A percentile compares a stretch with the other conserved stretches of the same genome.
Evolutionary conservation across 2,329 filamentous ascomycete species (phyloP).

Genomic region (Venturia nashicola): DNA sequence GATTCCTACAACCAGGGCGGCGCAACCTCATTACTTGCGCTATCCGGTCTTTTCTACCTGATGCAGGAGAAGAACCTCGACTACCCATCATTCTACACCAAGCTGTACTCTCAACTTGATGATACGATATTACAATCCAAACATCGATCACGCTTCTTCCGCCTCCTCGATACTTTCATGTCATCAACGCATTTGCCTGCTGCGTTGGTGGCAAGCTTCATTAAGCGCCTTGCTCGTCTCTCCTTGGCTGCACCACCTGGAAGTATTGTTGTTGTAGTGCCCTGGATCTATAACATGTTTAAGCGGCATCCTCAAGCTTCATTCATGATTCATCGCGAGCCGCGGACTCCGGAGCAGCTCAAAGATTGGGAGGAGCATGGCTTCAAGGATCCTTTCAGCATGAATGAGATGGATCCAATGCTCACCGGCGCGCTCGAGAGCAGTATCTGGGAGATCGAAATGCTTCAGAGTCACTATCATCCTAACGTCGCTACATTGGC

Average conservation of each 20-base stretch:
- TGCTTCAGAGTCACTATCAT: conserved; percentile 85
- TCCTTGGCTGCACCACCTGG: conserved; percentile 80
- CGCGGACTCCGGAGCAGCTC: conserved; percentile 45
- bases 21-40: conserved; percentile 71
- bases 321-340: conserved; percentile 85
- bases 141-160: conserved; percentile 86
- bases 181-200: conserved; percentile 86
- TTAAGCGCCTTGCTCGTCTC: conserved; percentile 81
- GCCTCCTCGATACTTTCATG: conserved; percentile 81
- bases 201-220: conserved; percentile 82
- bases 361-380: conserved; percentile 48
- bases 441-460: conserved; percentile 88
- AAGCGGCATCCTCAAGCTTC: conserved; percentile 82
- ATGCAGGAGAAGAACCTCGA: conserved; percentile 91
- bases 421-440: conserved; percentile 80
- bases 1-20: conserved; percentile 79
- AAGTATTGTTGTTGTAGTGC: conserved; percentile 77
- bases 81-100: conserved; percentile 86
- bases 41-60: conserved; percentile 89
- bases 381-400: conserved; percentile 65
- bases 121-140: conserved; percentile 81
- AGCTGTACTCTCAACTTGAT: conserved; percentile 87
- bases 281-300: conserved; percentile 91
- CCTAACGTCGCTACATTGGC: conserved; percentile 91
- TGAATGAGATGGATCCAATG: conserved; percentile 69